A percentile compares a stretch with the other conserved stretches of the same genome.
phyloP scores from a whole-genome alignment of 73 alveolate species.

The Paramecium octaurelia region DNA sequence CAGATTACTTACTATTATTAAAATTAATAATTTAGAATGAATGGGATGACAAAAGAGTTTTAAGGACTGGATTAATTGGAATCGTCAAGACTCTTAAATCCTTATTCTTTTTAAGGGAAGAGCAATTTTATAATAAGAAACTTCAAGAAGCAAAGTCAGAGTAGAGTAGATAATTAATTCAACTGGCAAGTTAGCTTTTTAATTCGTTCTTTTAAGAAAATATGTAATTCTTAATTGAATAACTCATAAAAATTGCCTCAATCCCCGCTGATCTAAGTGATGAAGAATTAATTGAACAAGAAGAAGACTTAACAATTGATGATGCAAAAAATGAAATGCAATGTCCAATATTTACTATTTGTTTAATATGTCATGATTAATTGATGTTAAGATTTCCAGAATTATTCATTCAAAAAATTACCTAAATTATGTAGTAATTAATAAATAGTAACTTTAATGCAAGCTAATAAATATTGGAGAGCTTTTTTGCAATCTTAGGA shows the following conservation, averaged over 20 bases:
- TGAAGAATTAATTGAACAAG: conserved; percentile 12
- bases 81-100: neutral
- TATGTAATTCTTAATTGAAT: neutral
- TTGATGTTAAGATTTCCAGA: conserved; percentile 36
- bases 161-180: neutral
- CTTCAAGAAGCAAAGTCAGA: neutral
- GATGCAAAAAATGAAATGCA: conserved; percentile 3
- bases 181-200: neutral
- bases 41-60: conserved; percentile 21
- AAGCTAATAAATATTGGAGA: neutral
- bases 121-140: neutral
- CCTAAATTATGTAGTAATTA: neutral
- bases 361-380: neutral
- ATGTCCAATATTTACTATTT: conserved; percentile 9
- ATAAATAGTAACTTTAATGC: neutral
- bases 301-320: conserved; percentile 16
- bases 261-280: conserved; percentile 11
- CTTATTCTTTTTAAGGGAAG: neutral
- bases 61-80: conserved; percentile 7
- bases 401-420: neutral
- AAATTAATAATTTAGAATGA: neutral
- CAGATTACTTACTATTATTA: neutral
- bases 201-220: neutral
- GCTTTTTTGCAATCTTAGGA: conserved; percentile 24
- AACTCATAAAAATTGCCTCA: neutral